Conservation (phyloP, 768 basidiomycete species). For the Pholiota microspora region DNA sequence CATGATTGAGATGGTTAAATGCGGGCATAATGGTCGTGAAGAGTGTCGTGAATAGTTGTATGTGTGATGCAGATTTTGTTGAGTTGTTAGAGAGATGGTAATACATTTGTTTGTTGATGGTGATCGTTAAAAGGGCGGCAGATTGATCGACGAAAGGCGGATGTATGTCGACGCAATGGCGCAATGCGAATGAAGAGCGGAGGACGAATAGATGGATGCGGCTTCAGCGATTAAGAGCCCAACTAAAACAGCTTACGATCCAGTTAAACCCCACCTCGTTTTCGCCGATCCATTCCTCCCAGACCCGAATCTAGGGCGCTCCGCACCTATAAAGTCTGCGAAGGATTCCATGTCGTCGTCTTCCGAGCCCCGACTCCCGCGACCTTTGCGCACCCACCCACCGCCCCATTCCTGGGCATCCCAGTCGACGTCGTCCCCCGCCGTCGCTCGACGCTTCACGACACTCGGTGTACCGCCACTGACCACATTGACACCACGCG, state of each 20-base stretch:
- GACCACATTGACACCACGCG: slow-evolving; percentile 13
- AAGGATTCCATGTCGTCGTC: slow-evolving; percentile 28
- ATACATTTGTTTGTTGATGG: slow-evolving; percentile 4
- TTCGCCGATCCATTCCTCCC: slow-evolving; percentile 22
- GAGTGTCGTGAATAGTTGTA: background rate
- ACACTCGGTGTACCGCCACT: slow-evolving; percentile 15
- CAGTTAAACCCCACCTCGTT: slow-evolving; percentile 15
- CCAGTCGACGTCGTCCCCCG: slow-evolving; percentile 17
- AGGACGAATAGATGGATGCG: background rate
- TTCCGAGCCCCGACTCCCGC: slow-evolving; percentile 20
- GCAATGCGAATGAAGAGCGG: slow-evolving; percentile 1
- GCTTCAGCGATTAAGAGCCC: background rate
- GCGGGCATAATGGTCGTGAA: background rate
- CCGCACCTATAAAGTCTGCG: slow-evolving; percentile 19
- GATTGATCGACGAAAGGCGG: background rate
- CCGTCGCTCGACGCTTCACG: slow-evolving; percentile 1
- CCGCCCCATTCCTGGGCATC: slow-evolving; percentile 26
- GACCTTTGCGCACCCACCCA: slow-evolving; percentile 22
- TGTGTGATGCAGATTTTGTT: background rate
- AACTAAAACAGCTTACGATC: slow-evolving; percentile 1
- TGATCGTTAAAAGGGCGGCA: background rate
- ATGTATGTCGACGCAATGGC: background rate
- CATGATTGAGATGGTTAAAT: no score
- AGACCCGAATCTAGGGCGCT: slow-evolving; percentile 17
- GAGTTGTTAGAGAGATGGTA: slow-evolving; percentile 5